These are phyloP conservation scores for Talaromyces sp. DNA, from an alignment of 2,329 filamentous ascomycete genomes.

Conservation along the genomic window DNA sequence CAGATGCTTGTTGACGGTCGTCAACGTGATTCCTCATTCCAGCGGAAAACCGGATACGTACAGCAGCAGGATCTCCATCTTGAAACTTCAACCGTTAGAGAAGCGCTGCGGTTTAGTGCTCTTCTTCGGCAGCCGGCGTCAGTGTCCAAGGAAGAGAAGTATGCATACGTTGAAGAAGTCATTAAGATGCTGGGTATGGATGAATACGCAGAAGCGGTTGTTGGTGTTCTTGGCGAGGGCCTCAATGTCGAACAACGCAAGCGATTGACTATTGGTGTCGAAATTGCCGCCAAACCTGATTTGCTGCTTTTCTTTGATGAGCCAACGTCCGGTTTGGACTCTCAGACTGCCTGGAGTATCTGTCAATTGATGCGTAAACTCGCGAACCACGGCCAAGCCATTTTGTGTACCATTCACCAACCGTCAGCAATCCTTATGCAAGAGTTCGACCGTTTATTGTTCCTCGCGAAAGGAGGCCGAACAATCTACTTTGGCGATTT, in stretches of 20 bases:
- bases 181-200: constrained; percentile 90
- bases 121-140: constrained; percentile 76
- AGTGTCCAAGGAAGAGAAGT: constrained; percentile 69
- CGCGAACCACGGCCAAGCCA: constrained; percentile 82
- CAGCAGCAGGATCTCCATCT: constrained; percentile 91
- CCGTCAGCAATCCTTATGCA: constrained; percentile 93
- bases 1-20: constrained; percentile 78
- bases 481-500: constrained; percentile 69
- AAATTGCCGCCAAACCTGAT: constrained; percentile 86
- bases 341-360: constrained; percentile 91
- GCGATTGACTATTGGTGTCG: constrained; percentile 91
- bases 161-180: constrained; percentile 83
- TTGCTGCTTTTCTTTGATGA: constrained; percentile 91
- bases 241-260: constrained; percentile 63
- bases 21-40: constrained; percentile 75
- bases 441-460: constrained; percentile 66
- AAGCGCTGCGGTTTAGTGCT: constrained; percentile 83
- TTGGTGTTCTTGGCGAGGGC: constrained; percentile 84
- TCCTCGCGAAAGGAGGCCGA: constrained; percentile 62
- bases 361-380: constrained; percentile 83
- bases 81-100: constrained; percentile 78
- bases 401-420: constrained; percentile 94
- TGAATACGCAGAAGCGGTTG: constrained; percentile 82
- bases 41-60: constrained; percentile 87
- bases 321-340: constrained; percentile 89